Evolutionary conservation across 208 protist genomes (phyloP).

Genomic region (Kentomonas sorsogonicus): DNA sequence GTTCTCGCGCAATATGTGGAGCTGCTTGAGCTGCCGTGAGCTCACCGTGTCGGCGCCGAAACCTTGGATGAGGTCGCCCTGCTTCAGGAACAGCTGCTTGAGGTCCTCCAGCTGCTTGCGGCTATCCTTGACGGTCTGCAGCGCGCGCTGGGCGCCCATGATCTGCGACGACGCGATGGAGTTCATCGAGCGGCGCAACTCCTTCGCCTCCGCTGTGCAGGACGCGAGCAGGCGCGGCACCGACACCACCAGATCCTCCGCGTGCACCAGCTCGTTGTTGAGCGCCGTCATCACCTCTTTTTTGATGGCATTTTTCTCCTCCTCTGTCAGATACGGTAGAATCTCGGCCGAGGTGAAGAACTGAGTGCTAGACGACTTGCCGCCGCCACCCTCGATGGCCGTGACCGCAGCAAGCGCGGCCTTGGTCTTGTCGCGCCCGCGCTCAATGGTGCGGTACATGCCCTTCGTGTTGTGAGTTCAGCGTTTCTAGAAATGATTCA

Average conservation of each 20-base stretch:
- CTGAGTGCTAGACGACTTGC: conserved; percentile 9
- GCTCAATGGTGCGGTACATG: conserved; percentile 17
- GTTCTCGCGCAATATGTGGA: conserved; percentile 79
- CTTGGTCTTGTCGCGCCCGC: conserved; percentile 14
- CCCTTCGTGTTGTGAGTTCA: no score
- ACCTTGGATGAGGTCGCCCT: conserved; percentile 66
- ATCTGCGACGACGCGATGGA: conserved; percentile 78
- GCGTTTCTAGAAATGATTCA: no score
- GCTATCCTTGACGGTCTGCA: conserved; percentile 63
- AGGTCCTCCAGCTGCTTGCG: conserved; percentile 62
- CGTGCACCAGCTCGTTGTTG: conserved; percentile 71
- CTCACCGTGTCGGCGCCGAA: conserved; percentile 58
- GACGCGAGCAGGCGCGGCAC: conserved; percentile 72
- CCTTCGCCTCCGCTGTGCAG: conserved; percentile 62
- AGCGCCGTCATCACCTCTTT: conserved; percentile 66
- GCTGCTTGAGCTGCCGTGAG: conserved; percentile 66
- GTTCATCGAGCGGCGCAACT: conserved; percentile 74
- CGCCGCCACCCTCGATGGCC: neutral
- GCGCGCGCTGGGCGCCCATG: conserved; percentile 63
- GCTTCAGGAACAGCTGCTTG: conserved; percentile 57
- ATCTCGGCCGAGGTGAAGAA: conserved; percentile 67
- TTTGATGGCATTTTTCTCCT: conserved; percentile 39
- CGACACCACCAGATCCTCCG: conserved; percentile 64
- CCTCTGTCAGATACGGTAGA: conserved; percentile 59
- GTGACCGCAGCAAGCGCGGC: conserved; percentile 12